Percentiles rank a stretch among this genome's conserved stretches.
Conservation (phyloP, 2,329 filamentous ascomycete species). For the Colletotrichum sp. region DNA sequence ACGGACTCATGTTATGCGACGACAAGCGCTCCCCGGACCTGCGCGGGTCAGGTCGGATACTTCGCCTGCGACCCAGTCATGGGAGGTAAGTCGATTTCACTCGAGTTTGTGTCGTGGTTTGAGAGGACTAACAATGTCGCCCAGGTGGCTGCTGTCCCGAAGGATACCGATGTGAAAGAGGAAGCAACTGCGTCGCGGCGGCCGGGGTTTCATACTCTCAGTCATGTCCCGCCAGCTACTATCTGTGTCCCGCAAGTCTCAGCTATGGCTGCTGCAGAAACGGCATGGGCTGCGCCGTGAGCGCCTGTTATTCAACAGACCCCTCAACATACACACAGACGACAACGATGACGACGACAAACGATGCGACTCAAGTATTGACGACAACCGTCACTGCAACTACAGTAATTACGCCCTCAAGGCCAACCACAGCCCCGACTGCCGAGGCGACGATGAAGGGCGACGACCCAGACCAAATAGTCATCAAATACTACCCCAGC, state of each 20-base stretch:
- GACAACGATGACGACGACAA: constrained; percentile 49
- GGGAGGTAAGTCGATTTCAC: constrained; percentile 34
- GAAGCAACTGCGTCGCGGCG: constrained; percentile 46
- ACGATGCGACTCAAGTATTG: constrained; percentile 38
- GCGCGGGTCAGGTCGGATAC: constrained; percentile 39
- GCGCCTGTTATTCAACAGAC: constrained; percentile 52
- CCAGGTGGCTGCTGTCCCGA: constrained; percentile 50
- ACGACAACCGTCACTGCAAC: constrained; percentile 45
- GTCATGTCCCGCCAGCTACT: constrained; percentile 49
- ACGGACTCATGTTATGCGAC: constrained; percentile 52
- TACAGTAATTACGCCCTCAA: constrained; percentile 41
- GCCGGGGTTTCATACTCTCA: constrained; percentile 42
- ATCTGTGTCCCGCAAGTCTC: constrained; percentile 53
- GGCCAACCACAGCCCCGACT: constrained; percentile 28
- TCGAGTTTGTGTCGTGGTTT: background rate
- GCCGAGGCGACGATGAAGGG: constrained; percentile 28
- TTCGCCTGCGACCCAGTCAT: constrained; percentile 43
- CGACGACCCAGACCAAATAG: constrained; percentile 29
- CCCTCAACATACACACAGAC: constrained; percentile 50
- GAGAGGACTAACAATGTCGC: background rate
- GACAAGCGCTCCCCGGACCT: constrained; percentile 45
- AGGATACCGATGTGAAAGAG: constrained; percentile 46
- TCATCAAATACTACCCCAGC: constrained; percentile 50
- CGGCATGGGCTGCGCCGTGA: constrained; percentile 52
- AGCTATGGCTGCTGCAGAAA: constrained; percentile 58